A percentile compares a stretch with the other conserved stretches of the same genome.
These are phyloP conservation scores for Massarina eburnea DNA, from an alignment of 2,329 filamentous ascomycete species.

Conservation along the genomic window DNA sequence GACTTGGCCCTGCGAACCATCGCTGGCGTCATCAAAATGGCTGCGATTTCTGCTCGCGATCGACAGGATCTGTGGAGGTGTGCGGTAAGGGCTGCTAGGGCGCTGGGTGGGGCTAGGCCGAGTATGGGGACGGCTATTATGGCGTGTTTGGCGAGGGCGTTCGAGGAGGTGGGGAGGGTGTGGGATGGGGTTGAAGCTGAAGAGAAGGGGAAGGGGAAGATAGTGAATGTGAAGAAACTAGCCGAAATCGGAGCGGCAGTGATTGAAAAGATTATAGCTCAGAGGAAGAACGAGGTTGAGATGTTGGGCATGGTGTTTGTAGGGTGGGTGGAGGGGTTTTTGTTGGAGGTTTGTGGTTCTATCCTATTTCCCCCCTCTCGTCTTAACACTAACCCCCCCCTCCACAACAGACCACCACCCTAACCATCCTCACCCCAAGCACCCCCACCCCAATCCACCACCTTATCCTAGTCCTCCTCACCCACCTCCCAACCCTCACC, in stretches of 20 bases:
- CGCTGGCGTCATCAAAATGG: conserved; percentile 43
- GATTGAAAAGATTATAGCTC: neutral
- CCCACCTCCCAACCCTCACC: conserved; percentile 31
- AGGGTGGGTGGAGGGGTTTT: conserved; percentile 7
- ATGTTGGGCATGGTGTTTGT: conserved; percentile 9
- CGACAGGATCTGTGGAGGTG: conserved; percentile 57
- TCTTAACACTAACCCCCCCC: neutral
- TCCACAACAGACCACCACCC: neutral
- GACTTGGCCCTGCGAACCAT: conserved; percentile 27
- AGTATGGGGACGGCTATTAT: conserved; percentile 60
- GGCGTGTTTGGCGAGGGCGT: conserved; percentile 50
- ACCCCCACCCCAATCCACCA: conserved; percentile 63
- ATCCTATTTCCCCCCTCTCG: neutral
- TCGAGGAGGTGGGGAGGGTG: conserved; percentile 44
- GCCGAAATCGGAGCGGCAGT: conserved; percentile 3
- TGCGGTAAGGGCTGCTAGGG: conserved; percentile 64
- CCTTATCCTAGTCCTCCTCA: conserved; percentile 50
- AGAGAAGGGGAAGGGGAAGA: neutral
- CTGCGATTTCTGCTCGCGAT: conserved; percentile 15
- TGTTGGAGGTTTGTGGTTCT: neutral
- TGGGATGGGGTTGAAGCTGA: conserved; percentile 8
- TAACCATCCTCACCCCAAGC: conserved; percentile 24
- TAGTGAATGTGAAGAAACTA: conserved; percentile 1
- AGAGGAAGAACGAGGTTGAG: conserved; percentile 1
- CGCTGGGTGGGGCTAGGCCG: conserved; percentile 55